Evolutionary conservation across 768 basidiomycete species (phyloP), one percentile per base, ranked within the genome.

Genomic region (Tricholoma bakamatsutake): DNA sequence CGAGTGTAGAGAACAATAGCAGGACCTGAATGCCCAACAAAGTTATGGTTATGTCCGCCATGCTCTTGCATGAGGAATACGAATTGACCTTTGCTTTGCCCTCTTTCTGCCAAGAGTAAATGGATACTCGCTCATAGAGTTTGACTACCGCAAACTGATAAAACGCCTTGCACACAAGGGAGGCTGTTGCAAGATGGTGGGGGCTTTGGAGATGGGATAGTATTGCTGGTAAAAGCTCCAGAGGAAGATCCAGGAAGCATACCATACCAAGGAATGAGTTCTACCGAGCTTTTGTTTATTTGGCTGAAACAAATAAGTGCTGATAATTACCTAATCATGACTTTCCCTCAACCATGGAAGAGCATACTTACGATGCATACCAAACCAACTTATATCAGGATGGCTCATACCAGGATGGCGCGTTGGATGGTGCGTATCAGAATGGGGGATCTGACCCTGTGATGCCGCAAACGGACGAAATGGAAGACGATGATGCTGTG

Each of bases 71-170:
- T 37, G 5, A n/a, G 18, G 15, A 47, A 13, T 1, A 18, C 28
- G 40, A n/a, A 30, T 21, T 52, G 59, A 84, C 88, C 76, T 78
- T 87, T 8, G 61, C 64, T 64, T 87, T 91, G 12, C 76, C 78
- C 31, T 83, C 77, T 60, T 73, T 84, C 54, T 89, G 81, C 89
- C 88, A 90, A 13, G 87, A 77, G 67, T 83, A 85, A 45, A 91
- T 82, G 43, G 72, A 77, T 15, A 84, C 74, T 11, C 76, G 72
- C 24, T 77, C 71, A 61, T 92, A 93, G 21, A 92, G 72, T 28
- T 67, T 58, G 9, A 76, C 72, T 2, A 71, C 66, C 0, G 83
- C 77, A 59, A 83, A 83, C 1, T 57, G 43, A 57, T 80, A 69
- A 61, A 90, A 88, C 0, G 69, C 54, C 48, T 73, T 78, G 66